Conservation (phyloP, 2,329 filamentous ascomycete genomes). For the Alternaria viburni region DNA sequence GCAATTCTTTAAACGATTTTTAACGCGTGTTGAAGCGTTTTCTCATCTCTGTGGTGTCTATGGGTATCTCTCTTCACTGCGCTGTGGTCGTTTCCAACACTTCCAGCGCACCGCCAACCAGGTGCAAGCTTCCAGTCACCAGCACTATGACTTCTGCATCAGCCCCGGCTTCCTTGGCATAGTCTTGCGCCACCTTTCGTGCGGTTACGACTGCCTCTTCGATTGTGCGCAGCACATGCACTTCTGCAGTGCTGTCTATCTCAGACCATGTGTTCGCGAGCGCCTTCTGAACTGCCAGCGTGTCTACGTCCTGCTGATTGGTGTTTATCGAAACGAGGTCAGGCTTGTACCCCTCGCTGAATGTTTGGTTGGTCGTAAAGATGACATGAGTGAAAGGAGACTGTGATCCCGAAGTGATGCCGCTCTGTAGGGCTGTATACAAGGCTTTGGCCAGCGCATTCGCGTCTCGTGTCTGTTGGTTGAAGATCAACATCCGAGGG, state of each 20-base stretch:
- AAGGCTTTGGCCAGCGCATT: slow-evolving; percentile 68
- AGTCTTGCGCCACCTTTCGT: slow-evolving; percentile 48
- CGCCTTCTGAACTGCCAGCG: slow-evolving; percentile 69
- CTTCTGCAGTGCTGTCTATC: slow-evolving; percentile 49
- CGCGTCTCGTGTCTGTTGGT: slow-evolving; percentile 87
- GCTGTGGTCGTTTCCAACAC: slow-evolving; percentile 62
- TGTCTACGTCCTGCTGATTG: slow-evolving; percentile 63
- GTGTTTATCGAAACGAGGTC: slow-evolving; percentile 69
- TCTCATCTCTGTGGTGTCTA: slow-evolving; percentile 2
- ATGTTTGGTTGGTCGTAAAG: slow-evolving; percentile 81
- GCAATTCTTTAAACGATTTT: not conserved
- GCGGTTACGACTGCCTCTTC: slow-evolving; percentile 71
- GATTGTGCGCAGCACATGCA: slow-evolving; percentile 69
- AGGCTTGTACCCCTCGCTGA: slow-evolving; percentile 65
- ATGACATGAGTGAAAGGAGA: slow-evolving; percentile 73
- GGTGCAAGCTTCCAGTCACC: slow-evolving; percentile 83
- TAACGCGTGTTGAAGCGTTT: slow-evolving; percentile 30
- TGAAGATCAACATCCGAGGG: slow-evolving; percentile 77
- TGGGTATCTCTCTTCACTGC: slow-evolving; percentile 25
- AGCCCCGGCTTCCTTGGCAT: slow-evolving; percentile 32
- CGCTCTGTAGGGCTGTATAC: slow-evolving; percentile 60
- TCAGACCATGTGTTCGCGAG: slow-evolving; percentile 65
- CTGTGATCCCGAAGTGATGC: slow-evolving; percentile 29
- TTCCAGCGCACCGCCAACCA: slow-evolving; percentile 80
- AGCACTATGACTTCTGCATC: slow-evolving; percentile 65